Conservation (phyloP, 208 protist genomes). For the Tritrichomonas foetus region DNA sequence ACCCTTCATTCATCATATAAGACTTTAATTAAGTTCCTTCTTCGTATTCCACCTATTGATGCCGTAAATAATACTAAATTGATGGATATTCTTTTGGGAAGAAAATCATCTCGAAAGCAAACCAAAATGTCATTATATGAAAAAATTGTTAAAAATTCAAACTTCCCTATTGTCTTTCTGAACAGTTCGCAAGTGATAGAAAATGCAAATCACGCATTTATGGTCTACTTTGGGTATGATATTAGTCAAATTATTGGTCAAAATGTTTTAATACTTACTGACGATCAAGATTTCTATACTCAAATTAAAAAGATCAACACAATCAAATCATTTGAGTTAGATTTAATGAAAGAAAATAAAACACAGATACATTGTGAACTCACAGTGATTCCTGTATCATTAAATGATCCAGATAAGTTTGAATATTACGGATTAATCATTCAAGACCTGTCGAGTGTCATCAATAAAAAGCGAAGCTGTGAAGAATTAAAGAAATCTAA, state of each 20-base stretch:
- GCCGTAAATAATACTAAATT: neutral
- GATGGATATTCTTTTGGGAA: neutral
- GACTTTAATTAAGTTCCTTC: neutral
- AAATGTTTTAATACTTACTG: neutral
- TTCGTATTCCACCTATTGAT: neutral
- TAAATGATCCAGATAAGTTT: neutral
- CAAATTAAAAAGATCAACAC: neutral
- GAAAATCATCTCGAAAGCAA: neutral
- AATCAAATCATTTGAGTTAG: neutral
- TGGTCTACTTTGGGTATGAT: neutral
- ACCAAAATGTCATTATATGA: neutral
- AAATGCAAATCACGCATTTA: neutral
- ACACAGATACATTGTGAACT: neutral
- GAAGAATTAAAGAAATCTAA: neutral
- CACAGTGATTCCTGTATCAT: neutral
- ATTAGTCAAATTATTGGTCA: neutral
- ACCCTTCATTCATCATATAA: neutral
- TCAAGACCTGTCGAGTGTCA: neutral
- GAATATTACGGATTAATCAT: neutral
- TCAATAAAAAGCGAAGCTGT: neutral
- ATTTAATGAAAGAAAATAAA: neutral
- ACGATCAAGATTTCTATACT: neutral
- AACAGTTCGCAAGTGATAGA: neutral
- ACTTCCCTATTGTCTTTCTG: neutral
- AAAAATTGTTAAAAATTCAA: neutral